phyloP scores from a whole-genome alignment of 2,329 filamentous ascomycete genomes.

The Clarireedia sp. region DNA sequence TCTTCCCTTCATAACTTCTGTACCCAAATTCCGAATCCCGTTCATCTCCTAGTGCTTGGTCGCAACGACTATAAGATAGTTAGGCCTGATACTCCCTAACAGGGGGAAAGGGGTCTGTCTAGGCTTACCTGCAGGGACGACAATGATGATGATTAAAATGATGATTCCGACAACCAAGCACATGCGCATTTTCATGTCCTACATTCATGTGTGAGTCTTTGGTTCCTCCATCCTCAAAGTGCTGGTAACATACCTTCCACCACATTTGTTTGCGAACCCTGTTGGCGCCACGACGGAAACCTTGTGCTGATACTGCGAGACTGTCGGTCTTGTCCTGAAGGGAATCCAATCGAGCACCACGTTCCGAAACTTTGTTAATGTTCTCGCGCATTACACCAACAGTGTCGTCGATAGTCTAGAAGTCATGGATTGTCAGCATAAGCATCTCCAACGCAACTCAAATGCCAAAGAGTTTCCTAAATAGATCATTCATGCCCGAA shows the following conservation, averaged over 20 bases:
- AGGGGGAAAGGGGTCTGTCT: constrained; percentile 15
- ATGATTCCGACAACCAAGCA: constrained; percentile 88
- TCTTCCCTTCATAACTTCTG: neutral
- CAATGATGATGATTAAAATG: constrained; percentile 85
- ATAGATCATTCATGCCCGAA: neutral
- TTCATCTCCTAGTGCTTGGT: constrained; percentile 24
- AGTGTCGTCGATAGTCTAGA: constrained; percentile 93
- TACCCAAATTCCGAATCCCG: constrained; percentile 9
- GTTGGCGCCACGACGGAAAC: constrained; percentile 94
- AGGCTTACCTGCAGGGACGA: constrained; percentile 76
- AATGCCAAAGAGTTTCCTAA: neutral
- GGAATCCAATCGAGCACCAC: constrained; percentile 79
- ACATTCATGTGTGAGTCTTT: neutral
- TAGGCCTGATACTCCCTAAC: neutral
- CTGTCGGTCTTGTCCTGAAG: constrained; percentile 94
- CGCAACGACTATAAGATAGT: constrained; percentile 33
- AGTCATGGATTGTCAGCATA: constrained; percentile 16
- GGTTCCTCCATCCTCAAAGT: neutral
- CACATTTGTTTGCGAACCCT: constrained; percentile 96
- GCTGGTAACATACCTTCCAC: constrained; percentile 7
- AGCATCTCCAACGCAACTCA: neutral
- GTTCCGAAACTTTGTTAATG: constrained; percentile 92
- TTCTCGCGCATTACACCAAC: constrained; percentile 95
- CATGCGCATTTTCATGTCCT: constrained; percentile 82
- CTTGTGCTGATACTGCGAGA: constrained; percentile 84